Percentiles rank a stretch among this genome's conserved stretches.
These are phyloP conservation scores for Leptomonas pyrrhocoris DNA, from an alignment of 208 protist species.

Conservation along the genomic window DNA sequence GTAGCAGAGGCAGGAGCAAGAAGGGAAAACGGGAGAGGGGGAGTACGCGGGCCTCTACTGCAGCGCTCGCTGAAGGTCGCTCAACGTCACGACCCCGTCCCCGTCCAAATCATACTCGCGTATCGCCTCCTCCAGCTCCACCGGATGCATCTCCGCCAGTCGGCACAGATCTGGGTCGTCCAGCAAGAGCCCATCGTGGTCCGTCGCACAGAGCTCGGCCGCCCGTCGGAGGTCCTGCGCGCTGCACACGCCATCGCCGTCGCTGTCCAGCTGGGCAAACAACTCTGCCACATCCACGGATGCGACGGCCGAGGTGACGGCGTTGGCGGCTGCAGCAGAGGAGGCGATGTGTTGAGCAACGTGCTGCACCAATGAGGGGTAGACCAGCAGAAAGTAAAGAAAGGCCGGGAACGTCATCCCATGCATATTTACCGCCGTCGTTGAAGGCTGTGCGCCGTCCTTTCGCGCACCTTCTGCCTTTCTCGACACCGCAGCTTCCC, in stretches of 20 bases:
- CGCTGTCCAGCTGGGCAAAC: constrained; percentile 55
- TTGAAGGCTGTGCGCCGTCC: not conserved
- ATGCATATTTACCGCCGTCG: not conserved
- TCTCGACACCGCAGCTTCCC: no score
- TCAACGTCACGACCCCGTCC: constrained; percentile 64
- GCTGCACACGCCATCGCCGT: constrained; percentile 63
- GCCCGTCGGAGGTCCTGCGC: constrained; percentile 47
- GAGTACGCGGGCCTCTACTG: constrained; percentile 8
- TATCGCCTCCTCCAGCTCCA: constrained; percentile 52
- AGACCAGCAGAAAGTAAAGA: constrained; percentile 59
- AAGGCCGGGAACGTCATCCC: constrained; percentile 67
- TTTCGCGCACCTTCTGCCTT: not conserved
- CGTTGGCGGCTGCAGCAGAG: not conserved
- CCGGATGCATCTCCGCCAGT: constrained; percentile 57
- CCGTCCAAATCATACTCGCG: constrained; percentile 70
- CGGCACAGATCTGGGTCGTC: constrained; percentile 47
- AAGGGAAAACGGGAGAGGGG: not conserved
- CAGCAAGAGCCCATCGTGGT: constrained; percentile 39
- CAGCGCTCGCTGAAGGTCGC: constrained; percentile 53
- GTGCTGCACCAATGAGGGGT: constrained; percentile 24
- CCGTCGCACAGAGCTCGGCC: constrained; percentile 33
- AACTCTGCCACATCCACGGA: constrained; percentile 38
- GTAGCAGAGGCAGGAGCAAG: no score
- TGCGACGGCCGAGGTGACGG: constrained; percentile 19
- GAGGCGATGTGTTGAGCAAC: not conserved